phyloP scores from a whole-genome alignment of 2,329 filamentous ascomycete genomes.

The Cordyceps cicadae region DNA sequence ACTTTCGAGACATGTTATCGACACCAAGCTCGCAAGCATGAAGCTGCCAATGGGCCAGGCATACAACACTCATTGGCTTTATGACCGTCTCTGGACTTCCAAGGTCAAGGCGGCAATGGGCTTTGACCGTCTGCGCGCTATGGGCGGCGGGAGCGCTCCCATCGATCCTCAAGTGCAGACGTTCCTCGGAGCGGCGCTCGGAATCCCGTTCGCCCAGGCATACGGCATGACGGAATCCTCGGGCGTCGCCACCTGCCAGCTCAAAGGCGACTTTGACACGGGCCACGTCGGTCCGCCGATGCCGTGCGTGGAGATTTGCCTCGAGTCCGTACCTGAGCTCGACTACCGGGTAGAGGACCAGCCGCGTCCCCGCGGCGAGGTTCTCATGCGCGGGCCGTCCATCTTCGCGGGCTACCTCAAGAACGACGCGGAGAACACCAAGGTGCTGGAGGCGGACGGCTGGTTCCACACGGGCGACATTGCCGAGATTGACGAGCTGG shows the following conservation, averaged over 20 bases:
- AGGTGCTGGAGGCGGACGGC: conserved; percentile 74
- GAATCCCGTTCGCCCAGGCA: conserved; percentile 72
- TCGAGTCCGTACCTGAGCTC: conserved; percentile 85
- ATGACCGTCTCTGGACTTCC: conserved; percentile 81
- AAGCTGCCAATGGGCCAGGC: conserved; percentile 63
- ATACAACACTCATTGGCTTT: conserved; percentile 69
- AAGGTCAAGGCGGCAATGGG: conserved; percentile 82
- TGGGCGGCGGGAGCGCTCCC: conserved; percentile 85
- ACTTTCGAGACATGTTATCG: conserved; percentile 70
- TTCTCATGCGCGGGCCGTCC: conserved; percentile 72
- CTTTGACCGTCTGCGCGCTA: conserved; percentile 60
- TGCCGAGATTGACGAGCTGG: conserved; percentile 71
- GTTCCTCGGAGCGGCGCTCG: conserved; percentile 79
- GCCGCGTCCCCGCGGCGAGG: conserved; percentile 82
- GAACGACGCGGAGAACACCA: conserved; percentile 78
- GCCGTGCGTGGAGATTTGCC: conserved; percentile 63
- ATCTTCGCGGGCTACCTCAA: conserved; percentile 85
- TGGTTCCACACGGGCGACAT: conserved; percentile 99
- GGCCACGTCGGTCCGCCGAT: conserved; percentile 76
- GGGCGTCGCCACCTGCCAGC: conserved; percentile 64
- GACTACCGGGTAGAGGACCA: conserved; percentile 85
- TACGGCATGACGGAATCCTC: conserved; percentile 95
- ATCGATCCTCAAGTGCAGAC: conserved; percentile 81
- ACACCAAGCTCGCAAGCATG: conserved; percentile 72
- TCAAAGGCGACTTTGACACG: conserved; percentile 57